These are phyloP conservation scores for Agaricus subrufescens DNA, from an alignment of 768 basidiomycete genomes.

Conservation along the genomic window DNA sequence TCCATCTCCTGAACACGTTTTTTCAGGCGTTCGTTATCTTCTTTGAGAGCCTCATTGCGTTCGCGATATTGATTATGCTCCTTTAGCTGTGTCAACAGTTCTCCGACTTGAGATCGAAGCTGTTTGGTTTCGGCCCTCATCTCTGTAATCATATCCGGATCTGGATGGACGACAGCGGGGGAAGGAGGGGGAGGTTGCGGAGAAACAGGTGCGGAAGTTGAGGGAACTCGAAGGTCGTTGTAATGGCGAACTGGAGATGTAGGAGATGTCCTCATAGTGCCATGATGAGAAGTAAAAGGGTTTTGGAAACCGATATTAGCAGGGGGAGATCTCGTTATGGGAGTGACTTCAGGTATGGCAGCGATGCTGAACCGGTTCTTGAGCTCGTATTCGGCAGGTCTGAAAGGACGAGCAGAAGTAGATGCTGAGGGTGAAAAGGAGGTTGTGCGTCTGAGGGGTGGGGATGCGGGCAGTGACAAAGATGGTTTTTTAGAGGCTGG, in stretches of 20 bases:
- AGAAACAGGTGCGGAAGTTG: neutral
- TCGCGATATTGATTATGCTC: conserved; percentile 21
- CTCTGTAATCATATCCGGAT: conserved; percentile 19
- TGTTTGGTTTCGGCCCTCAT: conserved; percentile 23
- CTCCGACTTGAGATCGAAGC: conserved; percentile 23
- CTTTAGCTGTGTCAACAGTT: conserved; percentile 21
- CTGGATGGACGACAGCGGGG: conserved; percentile 9
- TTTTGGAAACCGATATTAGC: neutral
- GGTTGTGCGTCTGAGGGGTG: neutral
- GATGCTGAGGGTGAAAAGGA: conserved; percentile 2
- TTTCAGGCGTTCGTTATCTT: conserved; percentile 23
- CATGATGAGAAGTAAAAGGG: neutral
- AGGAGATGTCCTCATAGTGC: neutral
- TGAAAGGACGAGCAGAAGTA: neutral
- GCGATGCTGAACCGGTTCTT: conserved; percentile 4
- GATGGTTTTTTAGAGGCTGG: conserved; percentile 3
- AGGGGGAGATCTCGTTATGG: neutral
- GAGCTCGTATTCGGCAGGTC: neutral
- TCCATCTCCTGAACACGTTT: conserved; percentile 24
- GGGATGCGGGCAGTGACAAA: neutral
- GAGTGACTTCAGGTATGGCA: neutral
- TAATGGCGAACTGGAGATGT: neutral
- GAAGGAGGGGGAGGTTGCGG: neutral
- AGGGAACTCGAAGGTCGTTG: neutral
- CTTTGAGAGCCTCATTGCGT: conserved; percentile 17